Base-by-base conservation (phyloP, 2,329 filamentous ascomycete species). In the Hypoxylon sp. region DNA sequence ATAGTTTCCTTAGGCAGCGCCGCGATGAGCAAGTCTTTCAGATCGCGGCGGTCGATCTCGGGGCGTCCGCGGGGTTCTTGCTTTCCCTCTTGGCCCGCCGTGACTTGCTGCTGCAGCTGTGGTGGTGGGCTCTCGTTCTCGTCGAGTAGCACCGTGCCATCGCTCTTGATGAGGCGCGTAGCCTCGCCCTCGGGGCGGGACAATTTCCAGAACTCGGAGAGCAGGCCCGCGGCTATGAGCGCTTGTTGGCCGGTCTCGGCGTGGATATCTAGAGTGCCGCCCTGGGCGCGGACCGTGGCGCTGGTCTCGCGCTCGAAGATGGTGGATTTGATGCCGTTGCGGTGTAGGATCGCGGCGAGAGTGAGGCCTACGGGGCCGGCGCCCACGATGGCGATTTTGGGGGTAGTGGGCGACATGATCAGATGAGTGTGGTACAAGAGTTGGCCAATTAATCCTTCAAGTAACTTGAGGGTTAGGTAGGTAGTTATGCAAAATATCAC, bases 261-360 rank as follows among this genome's bases (percentile, higher is more conserved):
- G 48, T 79, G 78, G 58, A 87, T 84, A 55, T 86, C 85, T 4
- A 87, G 75, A 25, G 85, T 85, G 1, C 84, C 86, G 2, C 85
- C 84, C 2, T 86, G 79, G 0, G 83, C 84, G 34, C 83, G 83
- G 10, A 48, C 66, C 2, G 63, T 60, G 7, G 65, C 60, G 62
- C 66, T 71, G 38, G 41, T 65, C 17, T 79, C 75, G 3, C 75
- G 73, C 64, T 80, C 78, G 48, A 76, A 80, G 14, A 80, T 51
- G 7, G 63, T 71, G 49, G 56, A 72, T 5, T 65, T 28, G 32
- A 78, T 76, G 14, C 66, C 65, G 48, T 75, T 73, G 30, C 64
- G 69, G 52, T 75, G 71, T 17, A 79, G 62, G 49, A 79, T 75
- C 32, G 71, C 71, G 2, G 76, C 77, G 43, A 79, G 73, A 14